Base-by-base conservation (phyloP, 2,329 filamentous ascomycete species). In the Dothideomycetes sp. region DNA sequence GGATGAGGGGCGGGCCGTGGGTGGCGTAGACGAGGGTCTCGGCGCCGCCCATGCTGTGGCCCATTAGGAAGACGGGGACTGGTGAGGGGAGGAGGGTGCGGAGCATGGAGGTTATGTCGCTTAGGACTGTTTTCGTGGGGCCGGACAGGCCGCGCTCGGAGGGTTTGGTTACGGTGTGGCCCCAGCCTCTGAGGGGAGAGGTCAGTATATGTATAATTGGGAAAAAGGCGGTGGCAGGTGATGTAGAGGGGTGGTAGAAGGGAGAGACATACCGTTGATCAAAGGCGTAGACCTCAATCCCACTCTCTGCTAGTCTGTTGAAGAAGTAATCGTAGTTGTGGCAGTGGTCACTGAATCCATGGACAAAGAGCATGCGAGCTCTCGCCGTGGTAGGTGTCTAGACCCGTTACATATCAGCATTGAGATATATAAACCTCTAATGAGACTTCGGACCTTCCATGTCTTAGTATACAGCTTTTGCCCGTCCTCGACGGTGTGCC, bases 11-110 rank as follows among this genome's bases (percentile, higher is more conserved):
- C 4, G 64, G 68, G 15, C 62, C 67, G 33, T 54, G 54, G 19
- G 61, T 59, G 44, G 63, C 65, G 49, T 75, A 79, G 32, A 75
- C 77, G 7, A 94, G 64, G 4, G 79, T 73, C 60, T 93, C 73
- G 17, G 78, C 84, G 43, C 88, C 88, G 48, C 88, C 88, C 85
- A 94, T 94, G 16, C 81, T 87, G 61, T 94, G 86, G 38, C 88
- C 88, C 67, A 91, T 77, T 15, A 95, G 70, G 62, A 94, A 95
- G 12, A 93, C 55, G 0, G 86, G 85, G 3, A 61, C 45, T 8
- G 57, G 49, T 31, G 61, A 57, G 17, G 43, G 45, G 4, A 79
- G 63, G 46, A 81, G 72, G 22, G 66, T 64, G 43, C 68, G 68
- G 48, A 91, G 68, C 57, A 95, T 85, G 32, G 79, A 78, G 9